A percentile compares a stretch with the other conserved stretches of the same genome.
Evolutionary conservation across 805 yeast genomes (phyloP).

Genomic region (Yarrowia keelungensis): DNA sequence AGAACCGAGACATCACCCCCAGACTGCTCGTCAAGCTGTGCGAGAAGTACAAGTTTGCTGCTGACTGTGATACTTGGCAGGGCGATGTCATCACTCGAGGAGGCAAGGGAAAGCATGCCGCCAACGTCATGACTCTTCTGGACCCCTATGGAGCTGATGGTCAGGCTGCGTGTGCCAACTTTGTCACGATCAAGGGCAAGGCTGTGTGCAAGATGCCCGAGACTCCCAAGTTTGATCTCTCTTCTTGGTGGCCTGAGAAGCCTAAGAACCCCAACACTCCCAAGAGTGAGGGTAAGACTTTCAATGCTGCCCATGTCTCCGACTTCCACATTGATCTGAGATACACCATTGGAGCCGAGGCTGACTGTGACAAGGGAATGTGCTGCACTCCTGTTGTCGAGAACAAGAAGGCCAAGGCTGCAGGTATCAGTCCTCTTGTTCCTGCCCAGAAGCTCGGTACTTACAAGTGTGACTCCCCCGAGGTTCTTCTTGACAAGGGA

Average conservation of each 20-base stretch:
- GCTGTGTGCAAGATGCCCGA: constrained; percentile 7
- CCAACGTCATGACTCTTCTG: constrained; percentile 59
- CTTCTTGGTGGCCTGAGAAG: constrained; percentile 48
- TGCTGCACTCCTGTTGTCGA: constrained; percentile 59
- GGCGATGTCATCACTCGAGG: constrained; percentile 22
- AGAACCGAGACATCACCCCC: constrained; percentile 12
- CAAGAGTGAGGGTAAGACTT: constrained; percentile 54
- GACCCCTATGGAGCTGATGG: constrained; percentile 63
- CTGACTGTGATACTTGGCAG: constrained; percentile 8
- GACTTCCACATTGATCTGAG: constrained; percentile 69
- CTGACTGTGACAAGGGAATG: constrained; percentile 57
- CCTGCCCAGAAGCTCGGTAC: constrained; percentile 70
- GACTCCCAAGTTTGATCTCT: constrained; percentile 7
- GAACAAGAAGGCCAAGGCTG: constrained; percentile 34
- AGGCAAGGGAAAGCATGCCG: constrained; percentile 50
- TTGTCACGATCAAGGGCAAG: constrained; percentile 37
- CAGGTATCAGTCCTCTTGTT: constrained; percentile 44
- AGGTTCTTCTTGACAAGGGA: constrained; percentile 46
- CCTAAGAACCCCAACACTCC: constrained; percentile 55
- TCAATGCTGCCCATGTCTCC: constrained; percentile 69
- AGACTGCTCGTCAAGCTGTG: constrained; percentile 12
- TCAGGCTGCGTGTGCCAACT: constrained; percentile 60
- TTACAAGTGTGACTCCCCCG: constrained; percentile 73
- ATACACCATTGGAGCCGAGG: constrained; percentile 56
- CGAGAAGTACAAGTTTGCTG: constrained; percentile 3